These are phyloP conservation scores for Naganishia vishniacii DNA, from an alignment of 768 basidiomycete genomes.

Conservation along the genomic window DNA sequence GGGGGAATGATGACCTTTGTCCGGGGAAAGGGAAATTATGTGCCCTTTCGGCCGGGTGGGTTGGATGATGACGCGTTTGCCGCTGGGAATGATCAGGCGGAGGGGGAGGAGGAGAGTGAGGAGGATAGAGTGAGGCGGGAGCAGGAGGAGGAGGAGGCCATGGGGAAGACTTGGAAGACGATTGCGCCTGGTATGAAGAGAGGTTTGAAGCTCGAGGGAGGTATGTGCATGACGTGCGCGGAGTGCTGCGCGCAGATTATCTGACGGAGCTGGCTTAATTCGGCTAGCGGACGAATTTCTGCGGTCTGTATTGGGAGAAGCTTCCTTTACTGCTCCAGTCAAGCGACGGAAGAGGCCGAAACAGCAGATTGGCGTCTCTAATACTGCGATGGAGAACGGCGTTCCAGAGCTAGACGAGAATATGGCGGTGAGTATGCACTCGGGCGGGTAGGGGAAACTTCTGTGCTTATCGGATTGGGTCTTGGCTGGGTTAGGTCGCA, in stretches of 20 bases:
- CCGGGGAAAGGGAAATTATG: slow-evolving; percentile 83
- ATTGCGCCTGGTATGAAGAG: slow-evolving; percentile 77
- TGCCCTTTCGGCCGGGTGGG: slow-evolving; percentile 93
- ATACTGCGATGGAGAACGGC: slow-evolving; percentile 25
- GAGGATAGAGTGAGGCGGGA: slow-evolving; percentile 38
- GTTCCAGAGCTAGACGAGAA: slow-evolving; percentile 30
- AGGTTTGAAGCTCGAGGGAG: slow-evolving; percentile 60
- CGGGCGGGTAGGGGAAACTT: neutral
- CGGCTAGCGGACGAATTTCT: slow-evolving; percentile 46
- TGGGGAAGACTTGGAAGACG: slow-evolving; percentile 52
- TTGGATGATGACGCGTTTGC: slow-evolving; percentile 58
- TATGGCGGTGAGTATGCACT: slow-evolving; percentile 29
- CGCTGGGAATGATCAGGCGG: neutral
- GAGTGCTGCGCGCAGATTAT: no score
- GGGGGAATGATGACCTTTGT: slow-evolving; percentile 68
- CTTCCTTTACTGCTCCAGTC: slow-evolving; percentile 40
- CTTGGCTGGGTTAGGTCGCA: neutral
- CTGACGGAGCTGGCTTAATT: no score
- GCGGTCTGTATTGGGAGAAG: slow-evolving; percentile 37
- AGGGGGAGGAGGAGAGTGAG: slow-evolving; percentile 45
- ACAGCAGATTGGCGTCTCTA: slow-evolving; percentile 24
- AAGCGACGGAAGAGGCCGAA: slow-evolving; percentile 37
- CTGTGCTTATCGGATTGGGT: neutral
- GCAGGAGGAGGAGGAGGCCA: slow-evolving; percentile 40
- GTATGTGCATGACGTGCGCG: neutral